phyloP scores from a whole-genome alignment of 108 stramenopile species.

The Schizochytrium sp. region DNA sequence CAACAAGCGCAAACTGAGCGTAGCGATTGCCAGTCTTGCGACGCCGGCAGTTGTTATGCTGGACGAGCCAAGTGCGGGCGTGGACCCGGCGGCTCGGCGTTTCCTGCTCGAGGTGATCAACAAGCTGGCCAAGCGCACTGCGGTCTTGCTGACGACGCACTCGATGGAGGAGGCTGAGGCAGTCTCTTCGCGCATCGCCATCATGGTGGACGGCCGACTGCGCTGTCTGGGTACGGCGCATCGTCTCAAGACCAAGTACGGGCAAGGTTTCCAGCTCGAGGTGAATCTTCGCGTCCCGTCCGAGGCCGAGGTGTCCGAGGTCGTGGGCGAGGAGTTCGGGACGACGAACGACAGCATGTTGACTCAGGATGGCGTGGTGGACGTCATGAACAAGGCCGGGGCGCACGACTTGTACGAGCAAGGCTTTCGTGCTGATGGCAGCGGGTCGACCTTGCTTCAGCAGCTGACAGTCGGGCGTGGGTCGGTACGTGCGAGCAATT shows the following conservation, averaged over 20 bases:
- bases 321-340: background rate
- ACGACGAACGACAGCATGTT: background rate
- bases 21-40: conserved; percentile 31
- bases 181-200: conserved; percentile 42
- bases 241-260: conserved; percentile 55
- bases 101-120: conserved; percentile 20
- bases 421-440: background rate
- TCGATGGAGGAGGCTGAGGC: conserved; percentile 41
- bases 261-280: conserved; percentile 25
- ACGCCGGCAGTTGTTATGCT: conserved; percentile 26
- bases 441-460: background rate
- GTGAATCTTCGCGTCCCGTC: background rate
- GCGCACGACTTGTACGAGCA: background rate
- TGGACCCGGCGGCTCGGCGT: conserved; percentile 35
- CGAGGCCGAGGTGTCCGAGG: background rate
- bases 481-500: background rate
- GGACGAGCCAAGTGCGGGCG: conserved; percentile 36
- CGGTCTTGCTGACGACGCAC: conserved; percentile 29
- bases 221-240: conserved; percentile 49
- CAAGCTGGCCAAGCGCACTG: background rate
- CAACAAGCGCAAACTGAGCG: conserved; percentile 32
- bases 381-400: background rate
- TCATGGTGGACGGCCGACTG: conserved; percentile 58
- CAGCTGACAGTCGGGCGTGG: background rate
- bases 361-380: background rate